Evolutionary conservation across 2,329 filamentous ascomycete species (phyloP).

Genomic region (Neophaeococcomyces aloes): DNA sequence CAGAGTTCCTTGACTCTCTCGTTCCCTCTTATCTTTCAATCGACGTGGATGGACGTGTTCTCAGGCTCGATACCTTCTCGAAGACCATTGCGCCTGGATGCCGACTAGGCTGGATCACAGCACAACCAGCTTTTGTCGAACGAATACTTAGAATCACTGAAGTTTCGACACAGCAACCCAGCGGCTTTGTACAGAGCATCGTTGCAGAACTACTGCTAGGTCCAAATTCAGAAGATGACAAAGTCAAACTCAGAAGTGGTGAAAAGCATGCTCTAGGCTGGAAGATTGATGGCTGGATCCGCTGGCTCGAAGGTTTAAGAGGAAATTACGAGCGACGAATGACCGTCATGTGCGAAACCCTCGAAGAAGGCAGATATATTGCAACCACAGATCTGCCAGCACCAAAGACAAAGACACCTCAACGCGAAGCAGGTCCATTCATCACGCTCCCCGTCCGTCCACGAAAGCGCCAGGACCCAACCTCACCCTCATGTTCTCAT

Average conservation of each 20-base stretch:
- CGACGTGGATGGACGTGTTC: conserved; percentile 75
- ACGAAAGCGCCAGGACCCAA: conserved; percentile 22
- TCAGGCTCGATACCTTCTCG: conserved; percentile 86
- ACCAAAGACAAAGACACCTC: conserved; percentile 34
- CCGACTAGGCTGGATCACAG: conserved; percentile 81
- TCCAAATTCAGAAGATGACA: conserved; percentile 42
- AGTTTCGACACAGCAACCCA: conserved; percentile 68
- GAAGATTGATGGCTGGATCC: conserved; percentile 76
- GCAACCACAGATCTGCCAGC: conserved; percentile 42
- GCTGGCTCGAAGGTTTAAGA: conserved; percentile 77
- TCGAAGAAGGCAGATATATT: conserved; percentile 58
- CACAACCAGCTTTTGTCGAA: conserved; percentile 67
- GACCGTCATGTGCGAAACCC: conserved; percentile 61
- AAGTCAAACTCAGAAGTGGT: conserved; percentile 37
- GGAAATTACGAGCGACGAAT: conserved; percentile 78
- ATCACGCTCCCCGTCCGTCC: conserved; percentile 25
- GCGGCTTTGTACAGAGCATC: conserved; percentile 79
- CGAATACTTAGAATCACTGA: conserved; percentile 65
- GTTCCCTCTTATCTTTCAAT: conserved; percentile 71
- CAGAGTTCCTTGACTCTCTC: conserved; percentile 69
- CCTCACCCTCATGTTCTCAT: neutral
- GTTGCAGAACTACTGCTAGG: conserved; percentile 69
- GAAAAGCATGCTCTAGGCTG: conserved; percentile 51
- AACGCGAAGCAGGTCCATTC: conserved; percentile 15
- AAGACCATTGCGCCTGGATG: conserved; percentile 88